Base-by-base conservation (phyloP, 1,284 basidiomycete species). In the Anthracocystis walkeri region DNA sequence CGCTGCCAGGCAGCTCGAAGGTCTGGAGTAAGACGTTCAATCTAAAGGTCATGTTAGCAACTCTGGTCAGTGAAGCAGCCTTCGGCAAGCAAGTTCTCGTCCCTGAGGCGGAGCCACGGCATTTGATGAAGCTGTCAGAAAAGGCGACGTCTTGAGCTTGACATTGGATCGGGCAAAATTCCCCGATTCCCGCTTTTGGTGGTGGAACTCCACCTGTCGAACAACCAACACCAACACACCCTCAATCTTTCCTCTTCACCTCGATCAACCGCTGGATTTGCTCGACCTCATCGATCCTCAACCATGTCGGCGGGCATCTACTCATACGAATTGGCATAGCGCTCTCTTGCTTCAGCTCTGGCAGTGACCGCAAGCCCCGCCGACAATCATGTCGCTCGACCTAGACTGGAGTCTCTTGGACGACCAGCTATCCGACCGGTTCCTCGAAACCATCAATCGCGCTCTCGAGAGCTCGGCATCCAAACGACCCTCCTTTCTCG, bases 401-500 rank as follows among this genome's bases (percentile, higher is more conserved):
- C 86, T 90, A 51, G 88, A 89, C 80, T 90, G 89, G 88, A 80
- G 81, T 11, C 84, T 88, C 4, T 85, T 89, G 48, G 91, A 93
- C 85, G 86, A 88, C 8, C 88, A 90, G 3, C 89, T 98, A 11
- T 89, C 94, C 8, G 87, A 87, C 6, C 89, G 88, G 11, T 89
- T 97, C 58, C 89, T 96, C 59, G 88, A 90, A 33, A 86, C 91
- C 50, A 90, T 99, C 81, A 96, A 97, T 86, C 87, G 88, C 65
- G 91, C 93, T 51, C 91, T 99, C 20, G 53, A 61, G 7, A 21
- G 59, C 12, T 84, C 89, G 5, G 88, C 87, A 45, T 90, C 91
- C 7, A 86, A 89, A 38, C 87, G 93, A 5, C 97, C 97, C 0
- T 94, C 93, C 7, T 98, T 96, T 86, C 92, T 99, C 51, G 96